Evolutionary conservation across 1,284 basidiomycete genomes (phyloP).

Genomic region (Cryptococcus maquisensis): DNA sequence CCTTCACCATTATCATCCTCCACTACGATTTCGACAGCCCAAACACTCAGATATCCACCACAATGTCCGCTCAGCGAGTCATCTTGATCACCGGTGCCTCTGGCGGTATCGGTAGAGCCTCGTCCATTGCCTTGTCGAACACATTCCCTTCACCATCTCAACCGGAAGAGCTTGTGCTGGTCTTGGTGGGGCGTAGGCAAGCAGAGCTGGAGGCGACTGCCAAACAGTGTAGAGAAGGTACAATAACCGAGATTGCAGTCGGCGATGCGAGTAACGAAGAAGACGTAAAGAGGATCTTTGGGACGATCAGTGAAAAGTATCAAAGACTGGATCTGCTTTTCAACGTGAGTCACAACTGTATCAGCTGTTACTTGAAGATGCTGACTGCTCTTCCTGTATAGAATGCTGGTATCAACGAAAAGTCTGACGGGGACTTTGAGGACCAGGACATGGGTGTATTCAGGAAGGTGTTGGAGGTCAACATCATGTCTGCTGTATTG

Average conservation of each 20-base stretch:
- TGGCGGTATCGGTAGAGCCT: conserved; percentile 54
- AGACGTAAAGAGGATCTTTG: conserved; percentile 55
- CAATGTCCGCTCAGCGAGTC: conserved; percentile 22
- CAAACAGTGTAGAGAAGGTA: conserved; percentile 27
- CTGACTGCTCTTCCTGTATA: conserved; percentile 11
- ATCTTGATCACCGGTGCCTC: conserved; percentile 48
- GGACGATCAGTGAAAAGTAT: conserved; percentile 56
- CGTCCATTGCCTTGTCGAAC: conserved; percentile 55
- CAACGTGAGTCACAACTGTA: conserved; percentile 56
- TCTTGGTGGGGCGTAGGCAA: conserved; percentile 58
- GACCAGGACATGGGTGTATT: conserved; percentile 62
- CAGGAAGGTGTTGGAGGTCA: conserved; percentile 62
- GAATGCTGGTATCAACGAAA: conserved; percentile 57
- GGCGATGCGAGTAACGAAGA: conserved; percentile 57
- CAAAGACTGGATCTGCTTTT: conserved; percentile 70
- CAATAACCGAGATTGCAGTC: conserved; percentile 50
- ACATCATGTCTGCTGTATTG: conserved; percentile 67
- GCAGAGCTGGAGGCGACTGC: conserved; percentile 61
- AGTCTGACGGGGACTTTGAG: conserved; percentile 55
- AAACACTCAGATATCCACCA: neutral
- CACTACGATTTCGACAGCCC: too few relatives aligned
- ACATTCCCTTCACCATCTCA: conserved; percentile 37
- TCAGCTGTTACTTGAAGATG: neutral
- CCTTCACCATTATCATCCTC: too few relatives aligned
- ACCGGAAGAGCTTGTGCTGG: conserved; percentile 57